Evolutionary conservation across 208 protist genomes (phyloP).

Genomic region (Vickermania spadyakhi): DNA sequence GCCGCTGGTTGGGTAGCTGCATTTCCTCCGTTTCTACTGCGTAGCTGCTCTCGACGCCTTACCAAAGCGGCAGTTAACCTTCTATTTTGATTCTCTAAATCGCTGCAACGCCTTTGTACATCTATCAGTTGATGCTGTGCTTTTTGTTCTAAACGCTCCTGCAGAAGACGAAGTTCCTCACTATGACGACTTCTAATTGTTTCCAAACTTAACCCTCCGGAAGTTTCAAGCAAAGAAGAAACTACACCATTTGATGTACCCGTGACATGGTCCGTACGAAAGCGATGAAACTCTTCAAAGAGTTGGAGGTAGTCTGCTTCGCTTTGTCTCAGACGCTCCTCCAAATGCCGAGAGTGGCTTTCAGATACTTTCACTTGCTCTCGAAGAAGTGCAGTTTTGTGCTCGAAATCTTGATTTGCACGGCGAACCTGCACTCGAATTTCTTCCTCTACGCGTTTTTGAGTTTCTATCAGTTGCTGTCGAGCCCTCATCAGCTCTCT

Average conservation of each 20-base stretch:
- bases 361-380: conserved; percentile 45
- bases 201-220: neutral
- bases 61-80: conserved; percentile 36
- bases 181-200: conserved; percentile 6
- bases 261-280: conserved; percentile 42
- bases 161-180: conserved; percentile 31
- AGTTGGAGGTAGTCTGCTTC: conserved; percentile 62
- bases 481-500: conserved; percentile 37
- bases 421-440: conserved; percentile 59
- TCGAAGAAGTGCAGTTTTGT: conserved; percentile 31
- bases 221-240: too few relatives aligned
- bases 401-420: conserved; percentile 61
- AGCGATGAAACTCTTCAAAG: conserved; percentile 57
- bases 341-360: conserved; percentile 38
- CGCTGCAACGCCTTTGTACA: conserved; percentile 11
- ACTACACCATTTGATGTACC: too few relatives aligned
- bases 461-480: conserved; percentile 54
- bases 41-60: conserved; percentile 54
- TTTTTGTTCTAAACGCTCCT: conserved; percentile 34
- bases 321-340: conserved; percentile 54
- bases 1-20: neutral
- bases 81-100: conserved; percentile 54
- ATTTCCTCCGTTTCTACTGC: neutral
- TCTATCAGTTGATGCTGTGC: conserved; percentile 2
- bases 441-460: conserved; percentile 62